These are phyloP conservation scores for Anacardium occidentale DNA, from an alignment of 345 rosid genomes.

Conservation along the genomic window DNA sequence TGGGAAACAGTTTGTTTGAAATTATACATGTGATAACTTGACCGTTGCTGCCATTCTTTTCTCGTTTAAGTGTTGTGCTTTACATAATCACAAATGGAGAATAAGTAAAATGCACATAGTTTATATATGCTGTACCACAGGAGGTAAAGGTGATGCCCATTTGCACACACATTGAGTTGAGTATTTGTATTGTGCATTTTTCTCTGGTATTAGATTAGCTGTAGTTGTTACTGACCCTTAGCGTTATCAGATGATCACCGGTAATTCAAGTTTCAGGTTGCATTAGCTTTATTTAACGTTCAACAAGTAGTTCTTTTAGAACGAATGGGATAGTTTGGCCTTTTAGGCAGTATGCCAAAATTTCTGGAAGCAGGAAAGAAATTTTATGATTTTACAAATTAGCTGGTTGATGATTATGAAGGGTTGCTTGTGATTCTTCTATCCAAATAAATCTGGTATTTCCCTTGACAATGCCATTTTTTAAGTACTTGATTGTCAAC, in stretches of 20 bases:
- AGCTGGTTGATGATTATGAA: no score
- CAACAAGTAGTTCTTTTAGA: neutral
- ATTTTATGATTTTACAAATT: no score
- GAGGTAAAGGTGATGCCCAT: no score
- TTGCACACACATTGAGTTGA: neutral
- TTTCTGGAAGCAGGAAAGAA: no score
- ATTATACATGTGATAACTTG: slow-evolving; percentile 19
- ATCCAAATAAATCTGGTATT: neutral
- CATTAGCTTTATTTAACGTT: neutral
- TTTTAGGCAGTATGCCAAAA: no score
- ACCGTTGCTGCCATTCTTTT: slow-evolving; percentile 10
- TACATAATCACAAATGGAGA: slow-evolving; percentile 15
- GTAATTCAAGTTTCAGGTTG: neutral
- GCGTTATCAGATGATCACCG: neutral
- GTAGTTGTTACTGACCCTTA: neutral
- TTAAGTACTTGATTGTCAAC: neutral
- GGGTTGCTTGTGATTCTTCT: neutral
- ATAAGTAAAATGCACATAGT: slow-evolving; percentile 11
- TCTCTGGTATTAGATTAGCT: neutral
- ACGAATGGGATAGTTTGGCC: neutral
- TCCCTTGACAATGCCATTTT: neutral
- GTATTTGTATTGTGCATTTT: neutral
- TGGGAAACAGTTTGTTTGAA: slow-evolving; percentile 5
- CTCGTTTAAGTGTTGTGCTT: slow-evolving; percentile 26
- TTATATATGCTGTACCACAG: no score